Percentiles rank a stretch among this genome's conserved stretches.
Evolutionary conservation across 1,139 yeast genomes (phyloP).

Genomic region (Suhomyces anneliseae): DNA sequence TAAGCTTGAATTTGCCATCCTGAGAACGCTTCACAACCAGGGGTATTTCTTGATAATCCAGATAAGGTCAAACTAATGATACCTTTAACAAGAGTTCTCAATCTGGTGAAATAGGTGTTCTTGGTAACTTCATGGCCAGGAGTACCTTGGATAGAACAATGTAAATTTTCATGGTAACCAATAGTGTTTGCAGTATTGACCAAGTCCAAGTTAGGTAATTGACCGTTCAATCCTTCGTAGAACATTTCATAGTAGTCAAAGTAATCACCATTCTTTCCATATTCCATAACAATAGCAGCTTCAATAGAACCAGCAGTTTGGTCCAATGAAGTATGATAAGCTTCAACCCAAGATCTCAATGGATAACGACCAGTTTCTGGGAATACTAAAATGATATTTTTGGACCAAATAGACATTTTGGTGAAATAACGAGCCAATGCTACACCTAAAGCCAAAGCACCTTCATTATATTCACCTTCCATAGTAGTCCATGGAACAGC

Average conservation of each 20-base stretch:
- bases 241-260: conserved; percentile 72
- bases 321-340: conserved; percentile 84
- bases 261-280: conserved; percentile 63
- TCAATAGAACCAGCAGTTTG: conserved; percentile 95
- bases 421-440: conserved; percentile 78
- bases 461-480: conserved; percentile 64
- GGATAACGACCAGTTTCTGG: conserved; percentile 72
- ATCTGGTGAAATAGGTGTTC: conserved; percentile 54
- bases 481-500: conserved; percentile 80
- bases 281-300: conserved; percentile 86
- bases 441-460: conserved; percentile 74
- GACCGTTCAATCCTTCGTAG: conserved; percentile 93
- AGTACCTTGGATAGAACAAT: conserved; percentile 65
- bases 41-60: conserved; percentile 56
- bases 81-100: conserved; percentile 62
- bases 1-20: conserved; percentile 97
- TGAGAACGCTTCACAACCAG: conserved; percentile 87
- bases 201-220: conserved; percentile 88
- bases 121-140: conserved; percentile 44
- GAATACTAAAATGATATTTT: conserved; percentile 83
- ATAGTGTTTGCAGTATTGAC: conserved; percentile 76
- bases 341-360: conserved; percentile 87
- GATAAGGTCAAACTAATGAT: conserved; percentile 67
- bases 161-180: conserved; percentile 72
- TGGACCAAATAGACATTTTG: conserved; percentile 92